Base-by-base conservation (phyloP, 768 basidiomycete species). In the Boletus huronensis region DNA sequence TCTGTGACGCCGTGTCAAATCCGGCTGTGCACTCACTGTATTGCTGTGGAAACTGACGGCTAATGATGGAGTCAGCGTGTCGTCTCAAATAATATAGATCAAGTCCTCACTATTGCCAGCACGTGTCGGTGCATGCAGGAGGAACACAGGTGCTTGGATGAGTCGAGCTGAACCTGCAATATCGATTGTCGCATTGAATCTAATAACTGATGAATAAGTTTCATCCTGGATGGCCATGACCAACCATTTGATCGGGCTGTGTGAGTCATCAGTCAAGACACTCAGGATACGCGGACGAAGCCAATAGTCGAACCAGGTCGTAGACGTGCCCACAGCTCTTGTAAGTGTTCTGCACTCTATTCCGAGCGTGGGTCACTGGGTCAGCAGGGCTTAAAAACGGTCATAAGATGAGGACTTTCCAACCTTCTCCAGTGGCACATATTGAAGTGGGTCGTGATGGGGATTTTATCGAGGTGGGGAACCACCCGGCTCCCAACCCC, bases 351-450 rank as follows among this genome's bases (percentile, higher is more conserved):
- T 80, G 81, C 55, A 90, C 84, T 69, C 88, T 90, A 64, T 52
- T 52, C 43, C 43, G 48, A 50, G 42, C 32, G 21, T 26, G 39
- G 25, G 31, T 41, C 45, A 49, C 48, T 47, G 48, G 54, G 39
- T 54, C 58, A 59, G 63, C 50, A 29, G 32, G 21, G 44, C 21
- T 57, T 59, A 25, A 42, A 42, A 38, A 58, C 49, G 52, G 65
- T 55, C 49, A 9, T 50, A 6, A 35, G 36, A 34, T 13, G 59
- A 55, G 32, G 40, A 59, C 50, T 23, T 44, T 47, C 78, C 64
- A 58, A 89, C 88, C 87, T 84, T 75, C 86, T 80, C 79, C 78
- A 84, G 69, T 75, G 78, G 67, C 88, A 90, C 88, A 90, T 90
- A 53, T 63, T 54, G 55, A 55, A 50, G 53, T 61, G 63, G 59